These are phyloP conservation scores for Beta macrorhiza DNA, from an alignment of 179 eudicot genomes.

Conservation along the genomic window DNA sequence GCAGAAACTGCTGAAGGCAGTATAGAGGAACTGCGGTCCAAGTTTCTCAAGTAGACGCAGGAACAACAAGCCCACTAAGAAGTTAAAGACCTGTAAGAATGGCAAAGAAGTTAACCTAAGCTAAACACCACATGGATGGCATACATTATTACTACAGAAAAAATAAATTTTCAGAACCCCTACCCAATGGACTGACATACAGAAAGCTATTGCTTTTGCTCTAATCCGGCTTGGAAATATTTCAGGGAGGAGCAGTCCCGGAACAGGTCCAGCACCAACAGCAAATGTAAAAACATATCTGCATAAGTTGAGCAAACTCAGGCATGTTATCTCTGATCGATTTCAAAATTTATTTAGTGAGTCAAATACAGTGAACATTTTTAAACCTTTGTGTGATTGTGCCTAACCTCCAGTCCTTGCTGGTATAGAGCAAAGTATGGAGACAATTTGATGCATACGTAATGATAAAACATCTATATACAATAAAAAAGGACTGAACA, in stretches of 20 bases:
- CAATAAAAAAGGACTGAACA: no score
- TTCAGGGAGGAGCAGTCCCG: slow-evolving; percentile 80
- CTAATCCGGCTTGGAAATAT: slow-evolving; percentile 74
- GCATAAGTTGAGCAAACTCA: slow-evolving; percentile 29
- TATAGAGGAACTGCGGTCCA: slow-evolving; percentile 67
- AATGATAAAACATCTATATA: background rate
- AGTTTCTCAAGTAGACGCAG: slow-evolving; percentile 73
- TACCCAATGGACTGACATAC: slow-evolving; percentile 97
- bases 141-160: background rate
- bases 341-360: background rate
- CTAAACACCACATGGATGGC: background rate
- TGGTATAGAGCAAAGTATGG: background rate
- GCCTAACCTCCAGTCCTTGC: background rate
- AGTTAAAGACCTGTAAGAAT: slow-evolving; percentile 60
- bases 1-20: slow-evolving; percentile 70
- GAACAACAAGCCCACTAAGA: slow-evolving; percentile 82
- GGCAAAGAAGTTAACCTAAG: background rate
- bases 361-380: background rate
- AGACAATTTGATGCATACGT: background rate
- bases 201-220: slow-evolving; percentile 91
- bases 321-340: background rate
- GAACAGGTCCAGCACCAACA: slow-evolving; percentile 91
- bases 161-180: slow-evolving; percentile 7
- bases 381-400: background rate
- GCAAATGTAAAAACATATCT: slow-evolving; percentile 89